Conservation (phyloP, 139 green algal genomes). For the Pedinophyceae sp. region DNA sequence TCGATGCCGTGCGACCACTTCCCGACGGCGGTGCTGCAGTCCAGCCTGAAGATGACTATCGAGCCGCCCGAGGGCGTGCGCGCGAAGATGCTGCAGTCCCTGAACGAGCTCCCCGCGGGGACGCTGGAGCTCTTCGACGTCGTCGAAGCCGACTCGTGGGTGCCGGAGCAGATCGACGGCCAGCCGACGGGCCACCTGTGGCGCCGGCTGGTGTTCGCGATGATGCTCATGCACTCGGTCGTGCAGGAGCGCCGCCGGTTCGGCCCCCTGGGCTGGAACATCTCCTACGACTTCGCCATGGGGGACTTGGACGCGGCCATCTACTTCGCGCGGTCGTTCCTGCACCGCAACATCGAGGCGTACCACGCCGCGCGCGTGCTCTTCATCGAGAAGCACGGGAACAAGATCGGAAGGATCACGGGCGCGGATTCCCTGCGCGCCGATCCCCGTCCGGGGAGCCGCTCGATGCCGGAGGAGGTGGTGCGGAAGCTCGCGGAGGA, state of each 20-base stretch:
- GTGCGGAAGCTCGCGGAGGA: no score
- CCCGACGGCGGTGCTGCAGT: constrained; percentile 56
- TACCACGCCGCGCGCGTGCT: no score
- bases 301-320: no score
- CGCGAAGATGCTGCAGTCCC: constrained; percentile 49
- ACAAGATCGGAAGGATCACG: no score
- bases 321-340: no score
- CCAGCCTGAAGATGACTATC: constrained; percentile 53
- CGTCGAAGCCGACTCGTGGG: no score
- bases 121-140: constrained; percentile 28
- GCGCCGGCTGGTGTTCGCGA: constrained; percentile 12
- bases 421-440: no score
- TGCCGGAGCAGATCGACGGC: not conserved
- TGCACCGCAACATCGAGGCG: no score
- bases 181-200: not conserved
- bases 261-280: constrained; percentile 48
- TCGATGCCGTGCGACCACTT: constrained; percentile 52
- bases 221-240: constrained; percentile 26
- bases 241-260: constrained; percentile 47
- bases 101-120: constrained; percentile 33
- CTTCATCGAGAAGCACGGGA: no score
- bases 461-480: no score
- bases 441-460: no score
- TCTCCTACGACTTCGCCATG: constrained; percentile 48
- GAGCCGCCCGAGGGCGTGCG: constrained; percentile 66